Conservation (phyloP, 2,329 filamentous ascomycete species). For the Allantophomopsis cytisporea region DNA sequence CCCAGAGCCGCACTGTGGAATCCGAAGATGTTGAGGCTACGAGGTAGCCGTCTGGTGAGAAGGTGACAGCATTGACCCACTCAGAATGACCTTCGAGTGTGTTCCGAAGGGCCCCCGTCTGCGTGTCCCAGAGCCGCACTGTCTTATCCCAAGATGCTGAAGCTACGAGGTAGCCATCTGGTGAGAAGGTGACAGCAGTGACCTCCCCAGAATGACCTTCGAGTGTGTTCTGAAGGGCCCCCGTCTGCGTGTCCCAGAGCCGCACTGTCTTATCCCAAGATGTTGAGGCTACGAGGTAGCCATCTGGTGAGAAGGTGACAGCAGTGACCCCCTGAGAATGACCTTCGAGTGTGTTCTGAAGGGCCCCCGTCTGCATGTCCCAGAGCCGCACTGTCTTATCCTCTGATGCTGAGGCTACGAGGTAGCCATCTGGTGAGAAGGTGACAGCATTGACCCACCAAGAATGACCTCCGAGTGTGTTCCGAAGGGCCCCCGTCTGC, state of each 20-base stretch:
- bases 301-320: slow-evolving; percentile 5
- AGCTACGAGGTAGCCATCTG: slow-evolving; percentile 1
- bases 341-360: slow-evolving; percentile 3
- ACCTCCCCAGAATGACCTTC: neutral
- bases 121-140: slow-evolving; percentile 5
- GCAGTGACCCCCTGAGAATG: neutral
- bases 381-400: slow-evolving; percentile 4
- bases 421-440: slow-evolving; percentile 3
- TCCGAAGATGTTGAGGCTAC: slow-evolving; percentile 3
- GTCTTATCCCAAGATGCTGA: slow-evolving; percentile 3
- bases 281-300: slow-evolving; percentile 1
- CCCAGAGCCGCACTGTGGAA: slow-evolving; percentile 4
- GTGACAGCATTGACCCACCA: neutral
- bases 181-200: slow-evolving; percentile 3
- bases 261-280: slow-evolving; percentile 3
- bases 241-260: slow-evolving; percentile 6
- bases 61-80: slow-evolving; percentile 1
- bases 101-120: slow-evolving; percentile 3
- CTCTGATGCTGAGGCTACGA: slow-evolving; percentile 1
- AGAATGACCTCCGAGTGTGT: slow-evolving; percentile 3
- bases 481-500: slow-evolving; percentile 3
- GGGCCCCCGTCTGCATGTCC: slow-evolving; percentile 5
- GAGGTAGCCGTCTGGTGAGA: slow-evolving; percentile 3
- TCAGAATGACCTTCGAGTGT: slow-evolving; percentile 1
- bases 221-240: slow-evolving; percentile 4